These are phyloP conservation scores for Syzygium oleosum DNA, from an alignment of 345 rosid genomes.

Conservation along the genomic window DNA sequence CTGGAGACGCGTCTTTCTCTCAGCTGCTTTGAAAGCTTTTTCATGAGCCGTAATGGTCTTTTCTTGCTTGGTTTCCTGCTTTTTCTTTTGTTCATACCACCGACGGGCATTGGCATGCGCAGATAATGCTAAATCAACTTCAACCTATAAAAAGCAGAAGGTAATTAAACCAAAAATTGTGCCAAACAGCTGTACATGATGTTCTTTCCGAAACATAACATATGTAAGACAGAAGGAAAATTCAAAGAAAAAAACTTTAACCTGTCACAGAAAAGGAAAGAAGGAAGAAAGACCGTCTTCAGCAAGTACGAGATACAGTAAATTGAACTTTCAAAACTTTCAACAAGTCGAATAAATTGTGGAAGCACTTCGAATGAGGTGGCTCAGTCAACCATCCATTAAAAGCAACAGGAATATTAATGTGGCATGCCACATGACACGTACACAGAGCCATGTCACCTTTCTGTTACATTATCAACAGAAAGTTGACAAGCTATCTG, in stretches of 20 bases:
- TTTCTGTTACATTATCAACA: not conserved
- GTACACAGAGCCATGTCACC: not conserved
- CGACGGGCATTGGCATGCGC: constrained; percentile 94
- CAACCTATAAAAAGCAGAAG: constrained; percentile 43
- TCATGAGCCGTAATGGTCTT: constrained; percentile 91
- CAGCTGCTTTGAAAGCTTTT: constrained; percentile 97
- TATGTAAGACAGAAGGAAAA: not conserved
- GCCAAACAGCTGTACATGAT: not conserved
- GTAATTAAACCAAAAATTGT: not conserved
- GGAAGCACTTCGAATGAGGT: not conserved
- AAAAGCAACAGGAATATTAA: not conserved
- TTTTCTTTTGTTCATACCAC: constrained; percentile 95
- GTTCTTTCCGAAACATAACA: not conserved
- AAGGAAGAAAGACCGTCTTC: not conserved
- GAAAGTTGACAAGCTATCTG: not conserved
- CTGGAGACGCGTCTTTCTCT: constrained; percentile 87
- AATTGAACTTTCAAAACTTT: not conserved
- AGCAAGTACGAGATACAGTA: not conserved
- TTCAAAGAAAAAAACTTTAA: too few species aligned
- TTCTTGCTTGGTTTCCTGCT: constrained; percentile 88
- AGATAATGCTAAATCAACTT: constrained; percentile 91
- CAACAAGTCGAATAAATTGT: not conserved
- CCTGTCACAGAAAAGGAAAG: not conserved
- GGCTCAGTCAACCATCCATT: not conserved
- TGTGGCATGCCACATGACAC: not conserved